These are phyloP conservation scores for Saccharata proteae DNA, from an alignment of 2,329 filamentous ascomycete species.

Conservation along the genomic window DNA sequence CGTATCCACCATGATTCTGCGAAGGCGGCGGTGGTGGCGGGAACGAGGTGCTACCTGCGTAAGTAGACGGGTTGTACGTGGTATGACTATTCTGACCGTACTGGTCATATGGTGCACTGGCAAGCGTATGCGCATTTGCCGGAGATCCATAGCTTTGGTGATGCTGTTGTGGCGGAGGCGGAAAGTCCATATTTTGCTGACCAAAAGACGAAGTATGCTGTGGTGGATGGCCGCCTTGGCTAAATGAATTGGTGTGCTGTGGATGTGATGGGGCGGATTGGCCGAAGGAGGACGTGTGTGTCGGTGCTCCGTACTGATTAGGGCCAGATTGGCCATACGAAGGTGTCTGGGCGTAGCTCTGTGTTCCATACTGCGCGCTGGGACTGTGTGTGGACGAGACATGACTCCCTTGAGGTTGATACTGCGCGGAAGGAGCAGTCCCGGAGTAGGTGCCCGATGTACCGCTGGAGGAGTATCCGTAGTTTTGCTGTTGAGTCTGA, in stretches of 20 bases:
- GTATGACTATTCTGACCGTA: slow-evolving; percentile 3
- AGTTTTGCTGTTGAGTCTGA: slow-evolving; percentile 34
- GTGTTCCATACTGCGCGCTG: slow-evolving; percentile 2
- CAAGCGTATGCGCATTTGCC: slow-evolving; percentile 1
- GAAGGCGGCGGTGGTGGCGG: slow-evolving; percentile 2
- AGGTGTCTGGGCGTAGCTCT: neutral
- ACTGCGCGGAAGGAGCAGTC: slow-evolving; percentile 49
- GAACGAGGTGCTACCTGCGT: neutral
- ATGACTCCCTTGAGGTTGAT: slow-evolving; percentile 33
- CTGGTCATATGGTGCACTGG: neutral
- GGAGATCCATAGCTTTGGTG: slow-evolving; percentile 3
- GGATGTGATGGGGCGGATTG: slow-evolving; percentile 6
- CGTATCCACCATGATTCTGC: neutral
- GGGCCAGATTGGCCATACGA: slow-evolving; percentile 1
- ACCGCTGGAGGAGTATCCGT: slow-evolving; percentile 49
- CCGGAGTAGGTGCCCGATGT: slow-evolving; percentile 47
- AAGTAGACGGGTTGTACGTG: slow-evolving; percentile 5
- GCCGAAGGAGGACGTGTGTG: slow-evolving; percentile 1
- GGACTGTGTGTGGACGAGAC: neutral
- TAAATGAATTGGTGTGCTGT: too few relatives aligned
- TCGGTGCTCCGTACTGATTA: slow-evolving; percentile 4
- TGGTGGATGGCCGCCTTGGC: slow-evolving; percentile 4
- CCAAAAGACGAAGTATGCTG: too few relatives aligned
- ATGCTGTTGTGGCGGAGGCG: slow-evolving; percentile 1
- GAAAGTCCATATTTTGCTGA: too few relatives aligned